Percentiles rank a stretch among this genome's conserved stretches.
These are phyloP conservation scores for Quercus phellos DNA, from an alignment of 331 rosid genomes.

Conservation along the genomic window DNA sequence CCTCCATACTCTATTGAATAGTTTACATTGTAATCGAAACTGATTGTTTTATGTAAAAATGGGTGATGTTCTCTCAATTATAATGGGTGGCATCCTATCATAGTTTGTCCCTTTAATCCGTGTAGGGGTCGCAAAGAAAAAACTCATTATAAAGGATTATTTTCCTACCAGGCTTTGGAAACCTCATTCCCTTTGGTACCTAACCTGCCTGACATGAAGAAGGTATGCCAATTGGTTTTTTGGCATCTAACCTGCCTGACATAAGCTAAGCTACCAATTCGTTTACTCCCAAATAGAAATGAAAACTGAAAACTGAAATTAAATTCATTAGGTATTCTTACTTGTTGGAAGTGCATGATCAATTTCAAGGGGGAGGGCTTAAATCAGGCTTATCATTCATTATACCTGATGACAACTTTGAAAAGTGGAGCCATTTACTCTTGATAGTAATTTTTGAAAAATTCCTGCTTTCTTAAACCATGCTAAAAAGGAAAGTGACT, in stretches of 20 bases:
- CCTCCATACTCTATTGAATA: too few relatives aligned
- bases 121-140: neutral
- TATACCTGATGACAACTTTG: neutral
- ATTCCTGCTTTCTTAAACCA: neutral
- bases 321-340: neutral
- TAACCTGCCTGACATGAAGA: neutral
- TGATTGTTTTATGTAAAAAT: too few relatives aligned
- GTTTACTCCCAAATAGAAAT: neutral
- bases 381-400: neutral
- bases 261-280: neutral
- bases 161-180: neutral
- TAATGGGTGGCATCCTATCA: too few relatives aligned
- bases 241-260: neutral
- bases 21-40: too few relatives aligned
- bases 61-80: too few relatives aligned
- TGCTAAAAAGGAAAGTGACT: neutral
- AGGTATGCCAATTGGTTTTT: neutral
- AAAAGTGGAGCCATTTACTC: neutral
- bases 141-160: neutral
- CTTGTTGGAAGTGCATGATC: neutral
- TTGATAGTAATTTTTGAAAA: neutral
- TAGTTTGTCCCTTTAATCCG: too few relatives aligned
- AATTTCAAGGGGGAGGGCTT: neutral
- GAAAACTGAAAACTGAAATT: neutral
- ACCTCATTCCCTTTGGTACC: neutral